Conservation (phyloP, 2,329 filamentous ascomycete genomes). For the Scortechinia acanthostroma region DNA sequence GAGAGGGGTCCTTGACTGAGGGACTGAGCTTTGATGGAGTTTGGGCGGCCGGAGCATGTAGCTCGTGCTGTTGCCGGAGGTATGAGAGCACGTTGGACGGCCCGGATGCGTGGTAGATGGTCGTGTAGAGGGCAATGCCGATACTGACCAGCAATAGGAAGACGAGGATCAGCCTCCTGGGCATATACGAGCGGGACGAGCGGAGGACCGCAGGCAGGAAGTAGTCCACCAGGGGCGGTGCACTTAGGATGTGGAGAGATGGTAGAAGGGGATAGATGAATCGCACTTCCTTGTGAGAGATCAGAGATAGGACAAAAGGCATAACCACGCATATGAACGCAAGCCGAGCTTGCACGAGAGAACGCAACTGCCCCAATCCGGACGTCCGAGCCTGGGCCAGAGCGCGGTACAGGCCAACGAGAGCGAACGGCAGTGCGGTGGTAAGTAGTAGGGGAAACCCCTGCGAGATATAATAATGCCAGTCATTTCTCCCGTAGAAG, state of each 20-base stretch:
- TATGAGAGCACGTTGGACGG: constrained; percentile 47
- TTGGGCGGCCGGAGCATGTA: background rate
- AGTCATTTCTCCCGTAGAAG: constrained; percentile 59
- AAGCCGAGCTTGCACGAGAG: background rate
- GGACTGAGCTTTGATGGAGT: too few relatives aligned
- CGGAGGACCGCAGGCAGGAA: background rate
- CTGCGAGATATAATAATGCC: constrained; percentile 62
- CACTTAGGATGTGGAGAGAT: constrained; percentile 49
- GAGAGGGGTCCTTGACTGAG: too few relatives aligned
- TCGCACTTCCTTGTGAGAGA: constrained; percentile 64
- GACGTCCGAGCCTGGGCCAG: background rate
- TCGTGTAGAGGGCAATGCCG: constrained; percentile 44
- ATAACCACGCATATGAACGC: background rate
- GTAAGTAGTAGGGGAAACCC: constrained; percentile 57
- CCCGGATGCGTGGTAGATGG: constrained; percentile 51
- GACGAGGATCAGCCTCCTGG: constrained; percentile 26
- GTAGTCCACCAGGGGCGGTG: constrained; percentile 13
- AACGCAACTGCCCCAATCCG: background rate
- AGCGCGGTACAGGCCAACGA: background rate
- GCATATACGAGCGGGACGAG: background rate
- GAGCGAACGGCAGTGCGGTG: constrained; percentile 49
- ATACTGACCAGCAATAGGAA: constrained; percentile 39
- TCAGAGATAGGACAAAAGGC: constrained; percentile 17
- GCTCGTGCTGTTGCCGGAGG: constrained; percentile 27
- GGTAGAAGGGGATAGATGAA: constrained; percentile 66